Evolutionary conservation across 2,329 filamentous ascomycete genomes (phyloP), one percentile per base, ranked within the genome.

Genomic region (Chaetoscypha palmicola): DNA sequence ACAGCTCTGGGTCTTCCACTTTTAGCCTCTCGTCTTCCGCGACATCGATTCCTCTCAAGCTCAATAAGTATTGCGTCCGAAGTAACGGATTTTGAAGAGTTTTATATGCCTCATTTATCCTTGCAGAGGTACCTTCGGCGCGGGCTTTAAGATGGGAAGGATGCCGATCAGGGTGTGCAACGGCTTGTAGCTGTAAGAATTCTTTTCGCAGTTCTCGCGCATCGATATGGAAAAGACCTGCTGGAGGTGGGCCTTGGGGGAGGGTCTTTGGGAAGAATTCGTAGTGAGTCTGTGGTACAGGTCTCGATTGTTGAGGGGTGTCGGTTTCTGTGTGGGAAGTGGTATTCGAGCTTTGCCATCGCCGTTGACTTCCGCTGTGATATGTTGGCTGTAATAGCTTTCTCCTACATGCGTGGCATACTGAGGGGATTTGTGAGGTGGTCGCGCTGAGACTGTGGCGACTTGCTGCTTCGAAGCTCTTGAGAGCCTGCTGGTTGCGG

Each of bases 81-180:
- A 77, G 65, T 10, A 98, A 70, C 12, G 92, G 90, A 55, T 83
- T 78, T 38, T 77, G 70, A 1, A 98, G 76, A 2, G 90, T 95
- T 59, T 79, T 83, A 73, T 94, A 97, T 1, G 92, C 92, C 53
- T 89, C 83, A 71, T 97, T 97, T 64, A 97, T 90, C 20, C 78
- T 75, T 5, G 87, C 77, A 8, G 85, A 92, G n/a, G 81, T 70
- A 0, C 80, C 84, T 64, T 94, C 86, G 16, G 89, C 88, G 37
- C 74, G 58, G 56, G 67, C 55, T 67, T 82, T 71, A 64, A 71
- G 59, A 62, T 71, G 31, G 54, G 72, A 51, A 54, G 77, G 45
- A 62, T 67, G 55, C 52, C 58, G 51, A 63, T 92, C 86, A 1
- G 86, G 86, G 64, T 92, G 86, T 9, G 83, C 77, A 33, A 74